These are phyloP conservation scores for Parasitella parasitica DNA, from an alignment of 371 early-diverging fungal genomes.

Conservation along the genomic window DNA sequence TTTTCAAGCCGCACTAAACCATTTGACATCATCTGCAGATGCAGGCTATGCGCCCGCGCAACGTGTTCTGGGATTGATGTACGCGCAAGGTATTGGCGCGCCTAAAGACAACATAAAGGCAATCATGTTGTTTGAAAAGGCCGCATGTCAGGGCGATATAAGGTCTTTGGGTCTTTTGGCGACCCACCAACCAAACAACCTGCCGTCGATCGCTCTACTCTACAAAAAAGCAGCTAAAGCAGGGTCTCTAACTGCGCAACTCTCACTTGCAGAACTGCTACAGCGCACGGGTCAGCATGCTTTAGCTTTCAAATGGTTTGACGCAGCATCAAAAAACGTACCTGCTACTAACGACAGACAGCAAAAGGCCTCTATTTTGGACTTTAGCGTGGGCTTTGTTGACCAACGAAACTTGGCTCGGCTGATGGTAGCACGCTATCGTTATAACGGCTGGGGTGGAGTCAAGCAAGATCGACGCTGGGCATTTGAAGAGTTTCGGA, in stretches of 20 bases:
- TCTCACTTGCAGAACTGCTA: constrained; percentile 17
- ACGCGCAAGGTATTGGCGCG: constrained; percentile 37
- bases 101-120: constrained; percentile 47
- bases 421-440: constrained; percentile 40
- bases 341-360: not conserved
- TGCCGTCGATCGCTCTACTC: not conserved
- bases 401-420: constrained; percentile 19
- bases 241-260: constrained; percentile 44
- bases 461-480: constrained; percentile 11
- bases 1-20: constrained; percentile 16
- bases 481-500: constrained; percentile 33
- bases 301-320: constrained; percentile 37
- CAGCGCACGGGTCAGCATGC: constrained; percentile 14
- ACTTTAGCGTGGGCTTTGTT: not conserved
- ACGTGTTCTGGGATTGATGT: constrained; percentile 35
- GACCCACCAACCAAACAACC: not conserved
- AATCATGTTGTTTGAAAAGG: constrained; percentile 52
- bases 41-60: constrained; percentile 30
- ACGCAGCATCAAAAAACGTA: constrained; percentile 37
- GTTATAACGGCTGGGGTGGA: constrained; percentile 33
- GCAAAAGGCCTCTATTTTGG: constrained; percentile 5
- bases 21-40: constrained; percentile 25
- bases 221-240: constrained; percentile 42
- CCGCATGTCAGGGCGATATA: constrained; percentile 58
- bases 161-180: constrained; percentile 54